Conservation (phyloP, 768 basidiomycete genomes). For the Lactarius quietus region DNA sequence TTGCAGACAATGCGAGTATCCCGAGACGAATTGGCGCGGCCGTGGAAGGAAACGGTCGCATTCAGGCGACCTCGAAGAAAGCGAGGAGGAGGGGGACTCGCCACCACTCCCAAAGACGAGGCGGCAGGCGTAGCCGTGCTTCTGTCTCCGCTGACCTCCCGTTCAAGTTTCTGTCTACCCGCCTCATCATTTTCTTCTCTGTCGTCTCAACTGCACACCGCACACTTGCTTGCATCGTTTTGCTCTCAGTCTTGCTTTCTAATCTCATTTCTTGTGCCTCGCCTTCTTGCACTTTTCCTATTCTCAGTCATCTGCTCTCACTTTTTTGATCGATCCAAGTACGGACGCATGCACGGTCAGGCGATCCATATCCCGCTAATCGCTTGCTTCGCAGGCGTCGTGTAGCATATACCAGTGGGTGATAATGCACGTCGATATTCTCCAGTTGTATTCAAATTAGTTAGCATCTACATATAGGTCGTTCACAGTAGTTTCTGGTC, state of each 20-base stretch:
- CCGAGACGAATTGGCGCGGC: conserved; percentile 24
- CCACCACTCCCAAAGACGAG: neutral
- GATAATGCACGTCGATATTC: conserved; percentile 9
- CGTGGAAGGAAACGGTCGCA: conserved; percentile 14
- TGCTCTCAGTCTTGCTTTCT: neutral
- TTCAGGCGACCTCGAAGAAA: neutral
- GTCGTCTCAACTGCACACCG: neutral
- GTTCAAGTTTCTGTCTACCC: neutral
- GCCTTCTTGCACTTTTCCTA: neutral
- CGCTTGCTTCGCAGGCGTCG: conserved; percentile 13
- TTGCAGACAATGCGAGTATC: conserved; percentile 16
- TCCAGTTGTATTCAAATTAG: conserved; percentile 11
- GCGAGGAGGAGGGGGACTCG: conserved; percentile 12
- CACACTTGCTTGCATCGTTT: neutral
- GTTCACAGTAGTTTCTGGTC: neutral
- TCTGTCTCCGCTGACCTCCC: neutral
- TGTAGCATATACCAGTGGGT: conserved; percentile 13
- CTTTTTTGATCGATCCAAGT: neutral
- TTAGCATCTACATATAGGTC: conserved; percentile 12
- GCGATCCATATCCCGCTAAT: conserved; percentile 4
- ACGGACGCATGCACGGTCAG: neutral
- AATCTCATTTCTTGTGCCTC: neutral
- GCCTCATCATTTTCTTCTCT: neutral
- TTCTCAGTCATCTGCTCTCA: neutral
- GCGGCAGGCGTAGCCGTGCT: neutral